A percentile compares a stretch with the other conserved stretches of the same genome.
These are phyloP conservation scores for Tetradesmus lagerheimii DNA, from an alignment of 139 green algal species.

Conservation along the genomic window DNA sequence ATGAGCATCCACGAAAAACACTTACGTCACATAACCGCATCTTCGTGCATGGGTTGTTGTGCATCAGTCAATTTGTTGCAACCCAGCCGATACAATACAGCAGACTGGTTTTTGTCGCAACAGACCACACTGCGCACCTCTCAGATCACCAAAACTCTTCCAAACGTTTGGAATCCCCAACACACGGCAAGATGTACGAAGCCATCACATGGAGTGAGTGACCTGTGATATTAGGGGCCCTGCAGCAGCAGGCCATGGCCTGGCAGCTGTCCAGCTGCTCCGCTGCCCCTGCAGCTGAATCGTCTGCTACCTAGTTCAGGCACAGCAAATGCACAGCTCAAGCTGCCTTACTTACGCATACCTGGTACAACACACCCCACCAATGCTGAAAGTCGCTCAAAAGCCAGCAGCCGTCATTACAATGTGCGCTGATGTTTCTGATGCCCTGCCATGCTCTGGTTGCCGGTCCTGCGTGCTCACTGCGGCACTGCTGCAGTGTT, in stretches of 20 bases:
- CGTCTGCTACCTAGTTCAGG: not conserved
- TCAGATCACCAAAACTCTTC: not conserved
- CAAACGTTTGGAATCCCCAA: not conserved
- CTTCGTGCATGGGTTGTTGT: not conserved
- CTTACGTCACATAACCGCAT: not conserved
- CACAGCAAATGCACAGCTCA: not conserved
- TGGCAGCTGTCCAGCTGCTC: no score
- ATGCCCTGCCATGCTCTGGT: not conserved
- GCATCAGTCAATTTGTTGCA: no score
- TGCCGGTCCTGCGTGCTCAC: not conserved
- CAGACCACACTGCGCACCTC: not conserved
- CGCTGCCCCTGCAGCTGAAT: not conserved
- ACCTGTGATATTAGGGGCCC: not conserved
- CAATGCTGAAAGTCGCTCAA: not conserved
- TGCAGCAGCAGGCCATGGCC: not conserved
- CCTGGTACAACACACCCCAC: not conserved
- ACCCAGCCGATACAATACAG: not conserved
- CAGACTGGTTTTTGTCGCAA: not conserved
- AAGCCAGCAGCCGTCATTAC: not conserved
- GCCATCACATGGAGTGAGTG: conserved; percentile 28
- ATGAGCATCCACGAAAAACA: not conserved
- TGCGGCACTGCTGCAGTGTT: not conserved
- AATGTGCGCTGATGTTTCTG: not conserved
- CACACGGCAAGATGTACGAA: not conserved
- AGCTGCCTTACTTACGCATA: not conserved